phyloP scores from a whole-genome alignment of 176 grass and related monocot species.

The Phoenix roebelenii region DNA sequence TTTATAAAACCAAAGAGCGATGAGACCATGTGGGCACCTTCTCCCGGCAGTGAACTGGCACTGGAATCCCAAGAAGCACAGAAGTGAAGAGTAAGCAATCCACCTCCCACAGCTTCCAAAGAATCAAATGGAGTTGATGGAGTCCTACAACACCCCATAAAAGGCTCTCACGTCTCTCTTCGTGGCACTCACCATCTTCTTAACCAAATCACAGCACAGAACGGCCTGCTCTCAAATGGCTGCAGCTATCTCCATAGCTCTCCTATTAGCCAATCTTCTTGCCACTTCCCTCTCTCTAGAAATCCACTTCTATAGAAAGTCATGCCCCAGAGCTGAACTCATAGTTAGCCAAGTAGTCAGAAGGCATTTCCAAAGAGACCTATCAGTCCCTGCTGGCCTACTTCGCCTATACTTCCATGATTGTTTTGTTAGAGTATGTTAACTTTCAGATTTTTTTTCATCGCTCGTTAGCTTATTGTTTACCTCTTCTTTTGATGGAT shows the following conservation, averaged over 20 bases:
- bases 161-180: no score
- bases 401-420: conserved; percentile 22
- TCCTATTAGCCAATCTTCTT: not conserved
- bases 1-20: no score
- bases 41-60: not conserved
- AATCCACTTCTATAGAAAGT: conserved; percentile 5
- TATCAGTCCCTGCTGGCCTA: conserved; percentile 13
- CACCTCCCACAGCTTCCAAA: conserved; percentile 9
- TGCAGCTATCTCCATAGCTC: not conserved
- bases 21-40: no score
- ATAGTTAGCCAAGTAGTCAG: conserved; percentile 9
- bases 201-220: no score
- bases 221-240: not conserved
- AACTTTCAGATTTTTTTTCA: no score
- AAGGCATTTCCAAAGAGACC: not conserved
- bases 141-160: not conserved
- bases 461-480: no score
- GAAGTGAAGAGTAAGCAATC: not conserved
- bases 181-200: no score
- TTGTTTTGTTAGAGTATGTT: conserved; percentile 11
- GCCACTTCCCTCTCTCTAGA: conserved; percentile 1
- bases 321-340: conserved; percentile 23
- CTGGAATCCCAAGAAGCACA: conserved; percentile 1
- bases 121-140: not conserved
- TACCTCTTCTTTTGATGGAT: no score